phyloP scores from a whole-genome alignment of 768 basidiomycete species.

The Mycena capillaripes region DNA sequence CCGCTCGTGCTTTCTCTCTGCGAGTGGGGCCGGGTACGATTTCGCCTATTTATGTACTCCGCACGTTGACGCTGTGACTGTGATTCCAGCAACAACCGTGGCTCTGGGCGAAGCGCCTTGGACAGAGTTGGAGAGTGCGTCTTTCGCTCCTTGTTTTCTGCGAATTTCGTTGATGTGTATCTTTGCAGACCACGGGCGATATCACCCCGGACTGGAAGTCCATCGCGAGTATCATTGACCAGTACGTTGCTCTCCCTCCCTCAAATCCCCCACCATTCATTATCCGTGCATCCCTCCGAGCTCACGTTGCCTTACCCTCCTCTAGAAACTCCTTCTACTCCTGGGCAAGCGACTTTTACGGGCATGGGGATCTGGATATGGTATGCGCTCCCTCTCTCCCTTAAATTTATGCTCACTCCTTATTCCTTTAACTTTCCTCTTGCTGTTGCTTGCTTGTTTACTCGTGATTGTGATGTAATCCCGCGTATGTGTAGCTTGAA shows the following conservation, averaged over 20 bases:
- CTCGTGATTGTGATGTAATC: not conserved
- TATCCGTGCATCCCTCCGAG: too few species aligned
- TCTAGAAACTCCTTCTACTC: constrained; percentile 75
- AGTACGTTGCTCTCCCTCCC: constrained; percentile 48
- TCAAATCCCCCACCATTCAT: too few species aligned
- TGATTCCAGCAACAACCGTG: constrained; percentile 68
- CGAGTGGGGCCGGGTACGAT: constrained; percentile 74
- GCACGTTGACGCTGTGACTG: not conserved
- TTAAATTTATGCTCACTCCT: too few species aligned
- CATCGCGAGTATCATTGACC: constrained; percentile 66
- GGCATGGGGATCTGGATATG: constrained; percentile 79
- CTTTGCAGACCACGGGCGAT: constrained; percentile 62
- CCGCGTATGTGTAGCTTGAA: constrained; percentile 59
- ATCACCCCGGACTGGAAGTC: constrained; percentile 65
- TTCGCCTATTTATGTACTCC: not conserved
- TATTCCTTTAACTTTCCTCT: too few species aligned
- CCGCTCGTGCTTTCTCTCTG: constrained; percentile 74
- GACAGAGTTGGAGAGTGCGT: constrained; percentile 77
- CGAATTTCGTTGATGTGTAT: not conserved
- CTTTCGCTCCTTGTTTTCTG: not conserved
- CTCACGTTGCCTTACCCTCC: not conserved
- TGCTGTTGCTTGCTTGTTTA: not conserved
- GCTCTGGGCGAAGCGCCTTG: constrained; percentile 71
- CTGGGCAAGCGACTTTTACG: constrained; percentile 75
- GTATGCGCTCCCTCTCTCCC: constrained; percentile 51